These are phyloP conservation scores for Neurospora sp. DNA, from an alignment of 2,329 filamentous ascomycete species.

Conservation along the genomic window DNA sequence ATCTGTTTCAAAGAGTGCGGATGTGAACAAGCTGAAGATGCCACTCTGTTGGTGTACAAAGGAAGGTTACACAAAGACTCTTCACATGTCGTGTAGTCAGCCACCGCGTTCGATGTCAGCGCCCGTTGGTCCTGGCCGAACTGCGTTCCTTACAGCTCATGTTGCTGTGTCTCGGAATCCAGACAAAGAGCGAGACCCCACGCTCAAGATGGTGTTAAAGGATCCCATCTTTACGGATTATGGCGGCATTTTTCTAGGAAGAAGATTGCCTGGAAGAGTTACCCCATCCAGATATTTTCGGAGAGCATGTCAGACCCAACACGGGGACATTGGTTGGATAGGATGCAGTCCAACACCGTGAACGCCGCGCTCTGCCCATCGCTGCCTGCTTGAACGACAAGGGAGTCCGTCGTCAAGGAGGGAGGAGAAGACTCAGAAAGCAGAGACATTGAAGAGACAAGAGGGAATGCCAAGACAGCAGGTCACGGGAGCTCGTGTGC, in stretches of 20 bases:
- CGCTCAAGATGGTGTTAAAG: neutral
- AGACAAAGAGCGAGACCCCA: neutral
- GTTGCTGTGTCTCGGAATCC: neutral
- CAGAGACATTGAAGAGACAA: constrained; percentile 1
- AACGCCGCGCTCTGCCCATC: neutral
- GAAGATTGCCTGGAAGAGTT: neutral
- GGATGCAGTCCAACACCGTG: neutral
- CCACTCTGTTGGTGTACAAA: neutral
- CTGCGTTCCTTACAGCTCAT: neutral
- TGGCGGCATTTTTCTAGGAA: neutral
- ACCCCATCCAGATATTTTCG: neutral
- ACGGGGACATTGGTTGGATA: neutral
- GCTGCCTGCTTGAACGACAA: neutral
- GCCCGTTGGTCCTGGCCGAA: neutral
- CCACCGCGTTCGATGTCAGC: neutral
- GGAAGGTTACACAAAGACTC: neutral
- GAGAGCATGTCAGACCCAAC: neutral
- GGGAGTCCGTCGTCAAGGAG: neutral
- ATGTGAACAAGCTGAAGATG: neutral
- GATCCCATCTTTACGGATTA: neutral
- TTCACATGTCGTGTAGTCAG: neutral
- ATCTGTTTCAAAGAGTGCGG: neutral
- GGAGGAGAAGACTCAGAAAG: neutral
- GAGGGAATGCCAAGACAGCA: constrained; percentile 8
- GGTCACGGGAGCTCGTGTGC: constrained; percentile 18